Evolutionary conservation across 176 grass and related monocot genomes (phyloP).

Genomic region (Tillandsia leiboldiana): DNA sequence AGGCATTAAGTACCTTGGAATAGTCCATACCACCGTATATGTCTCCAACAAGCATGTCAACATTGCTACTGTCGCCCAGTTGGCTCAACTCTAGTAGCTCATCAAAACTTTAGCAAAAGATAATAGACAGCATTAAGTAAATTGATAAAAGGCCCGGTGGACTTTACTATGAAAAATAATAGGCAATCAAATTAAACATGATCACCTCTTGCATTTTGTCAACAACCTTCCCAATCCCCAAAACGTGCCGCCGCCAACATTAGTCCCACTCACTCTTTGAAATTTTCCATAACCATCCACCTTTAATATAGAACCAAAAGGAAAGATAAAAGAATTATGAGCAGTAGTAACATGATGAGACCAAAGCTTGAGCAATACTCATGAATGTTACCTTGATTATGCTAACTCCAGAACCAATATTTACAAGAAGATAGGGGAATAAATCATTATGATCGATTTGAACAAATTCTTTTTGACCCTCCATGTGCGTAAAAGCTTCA

Average conservation of each 20-base stretch:
- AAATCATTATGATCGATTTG: conserved; percentile 95
- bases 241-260: conserved; percentile 93
- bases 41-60: conserved; percentile 99
- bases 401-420: conserved; percentile 97
- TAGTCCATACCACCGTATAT: conserved; percentile 98
- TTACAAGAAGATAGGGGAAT: conserved; percentile 98
- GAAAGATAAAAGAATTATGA: neutral
- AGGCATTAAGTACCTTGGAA: conserved; percentile 57
- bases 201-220: conserved; percentile 93
- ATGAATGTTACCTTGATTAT: conserved; percentile 78
- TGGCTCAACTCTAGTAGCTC: conserved; percentile 98
- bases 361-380: conserved; percentile 5
- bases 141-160: conserved; percentile 7
- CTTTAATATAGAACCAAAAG: conserved; percentile 44
- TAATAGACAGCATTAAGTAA: conserved; percentile 8
- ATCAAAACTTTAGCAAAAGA: conserved; percentile 65
- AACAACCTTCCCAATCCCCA: conserved; percentile 93
- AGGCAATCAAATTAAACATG: conserved; percentile 9
- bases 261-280: conserved; percentile 98
- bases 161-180: conserved; percentile 5
- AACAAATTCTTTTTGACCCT: conserved; percentile 86
- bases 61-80: conserved; percentile 72
- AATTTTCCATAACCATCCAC: conserved; percentile 92
- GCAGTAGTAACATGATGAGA: neutral
- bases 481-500: conserved; percentile 99